Percentiles rank a stretch among this genome's conserved stretches.
phyloP scores from a whole-genome alignment of 257 asterid genomes.

The Capsicum baccatum region DNA sequence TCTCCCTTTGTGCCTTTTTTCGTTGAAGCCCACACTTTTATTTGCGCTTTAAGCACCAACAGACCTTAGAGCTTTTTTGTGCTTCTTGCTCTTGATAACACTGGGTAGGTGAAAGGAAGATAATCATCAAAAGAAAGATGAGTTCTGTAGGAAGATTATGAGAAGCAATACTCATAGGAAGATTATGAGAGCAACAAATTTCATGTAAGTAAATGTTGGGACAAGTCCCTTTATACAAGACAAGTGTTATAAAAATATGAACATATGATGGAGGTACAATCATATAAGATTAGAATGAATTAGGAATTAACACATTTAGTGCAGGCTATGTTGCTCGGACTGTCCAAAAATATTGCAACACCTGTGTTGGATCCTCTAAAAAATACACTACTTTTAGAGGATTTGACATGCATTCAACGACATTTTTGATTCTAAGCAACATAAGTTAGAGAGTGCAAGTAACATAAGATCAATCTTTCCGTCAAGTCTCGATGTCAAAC shows the following conservation, averaged over 20 bases:
- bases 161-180: background rate
- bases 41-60: too few species aligned
- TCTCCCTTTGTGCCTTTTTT: too few species aligned
- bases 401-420: too few species aligned
- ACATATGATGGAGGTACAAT: background rate
- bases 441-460: background rate
- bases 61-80: too few species aligned
- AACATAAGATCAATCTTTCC: background rate
- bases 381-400: too few species aligned
- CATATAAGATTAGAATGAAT: background rate
- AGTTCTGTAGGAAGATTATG: background rate
- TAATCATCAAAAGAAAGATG: constrained; percentile 9
- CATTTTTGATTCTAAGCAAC: too few species aligned
- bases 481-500: background rate
- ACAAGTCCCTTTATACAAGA: background rate
- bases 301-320: background rate
- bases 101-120: background rate
- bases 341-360: too few species aligned
- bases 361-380: too few species aligned
- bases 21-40: too few species aligned
- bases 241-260: background rate
- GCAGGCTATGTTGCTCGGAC: too few species aligned
- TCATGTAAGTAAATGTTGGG: constrained; percentile 2
- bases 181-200: background rate
- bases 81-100: too few species aligned